These are phyloP conservation scores for Chrysoporthe cubensis DNA, from an alignment of 2,329 filamentous ascomycete genomes.

Conservation along the genomic window DNA sequence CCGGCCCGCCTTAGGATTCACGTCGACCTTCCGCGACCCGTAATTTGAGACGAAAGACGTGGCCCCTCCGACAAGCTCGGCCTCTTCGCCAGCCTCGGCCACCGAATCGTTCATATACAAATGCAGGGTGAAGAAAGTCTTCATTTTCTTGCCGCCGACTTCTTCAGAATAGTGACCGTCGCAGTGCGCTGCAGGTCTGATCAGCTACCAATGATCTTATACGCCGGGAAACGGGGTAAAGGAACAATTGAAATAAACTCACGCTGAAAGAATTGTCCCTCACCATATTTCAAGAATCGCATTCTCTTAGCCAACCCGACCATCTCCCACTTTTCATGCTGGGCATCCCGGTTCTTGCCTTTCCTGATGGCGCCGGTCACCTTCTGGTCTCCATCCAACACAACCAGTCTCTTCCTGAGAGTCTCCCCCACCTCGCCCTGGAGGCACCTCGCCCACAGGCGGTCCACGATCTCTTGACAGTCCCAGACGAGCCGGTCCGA, in stretches of 20 bases:
- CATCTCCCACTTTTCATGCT: constrained; percentile 46
- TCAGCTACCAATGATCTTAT: not conserved
- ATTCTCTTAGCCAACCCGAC: constrained; percentile 70
- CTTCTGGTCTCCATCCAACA: constrained; percentile 37
- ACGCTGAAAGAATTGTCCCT: constrained; percentile 73
- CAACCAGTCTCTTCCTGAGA: constrained; percentile 45
- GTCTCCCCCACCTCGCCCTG: constrained; percentile 47
- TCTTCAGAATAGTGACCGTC: constrained; percentile 65
- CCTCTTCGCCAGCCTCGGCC: constrained; percentile 41
- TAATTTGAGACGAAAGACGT: constrained; percentile 57
- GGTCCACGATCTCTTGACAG: constrained; percentile 60
- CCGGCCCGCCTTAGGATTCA: constrained; percentile 60
- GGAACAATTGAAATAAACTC: constrained; percentile 30
- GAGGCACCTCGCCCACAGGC: constrained; percentile 64
- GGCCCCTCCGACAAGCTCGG: constrained; percentile 54
- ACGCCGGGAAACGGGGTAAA: not conserved
- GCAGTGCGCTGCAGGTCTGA: constrained; percentile 58
- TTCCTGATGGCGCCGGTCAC: constrained; percentile 37
- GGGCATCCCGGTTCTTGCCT: constrained; percentile 16
- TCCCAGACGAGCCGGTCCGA: constrained; percentile 82
- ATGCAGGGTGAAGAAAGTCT: constrained; percentile 59
- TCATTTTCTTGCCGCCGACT: constrained; percentile 49
- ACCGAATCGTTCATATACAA: constrained; percentile 58
- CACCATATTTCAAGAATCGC: constrained; percentile 73
- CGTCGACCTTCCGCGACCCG: constrained; percentile 49